Base-by-base conservation (phyloP, 2,329 filamentous ascomycete genomes). In the Trichoderma brevicompactum region DNA sequence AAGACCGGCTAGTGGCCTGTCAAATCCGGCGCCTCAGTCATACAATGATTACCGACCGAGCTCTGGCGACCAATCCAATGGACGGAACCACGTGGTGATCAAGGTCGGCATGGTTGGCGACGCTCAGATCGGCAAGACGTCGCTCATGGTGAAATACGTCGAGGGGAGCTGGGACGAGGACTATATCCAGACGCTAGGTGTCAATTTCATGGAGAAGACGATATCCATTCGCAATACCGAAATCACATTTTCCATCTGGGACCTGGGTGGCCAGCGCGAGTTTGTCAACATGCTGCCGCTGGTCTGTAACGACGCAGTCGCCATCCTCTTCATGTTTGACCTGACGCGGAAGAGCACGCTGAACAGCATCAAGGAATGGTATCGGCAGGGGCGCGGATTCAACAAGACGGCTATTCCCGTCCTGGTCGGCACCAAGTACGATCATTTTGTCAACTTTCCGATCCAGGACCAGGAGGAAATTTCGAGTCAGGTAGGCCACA, bases 161-260 rank as follows among this genome's bases (percentile, higher is more conserved):
- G 95, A 99, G 80, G 95, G 95, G 67, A 97, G 94, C 79, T 99
- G 95, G 93, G 95, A 99, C 78, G 95, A 99, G 80, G 95, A 99
- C 78, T 99, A 99, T 79, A 99, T 99, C 74, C 95, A 99, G 80
- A 99, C 95, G 23, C 82, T 99, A 50, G 95, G 95, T 71, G 95
- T 99, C 79, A 99, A 99, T 79, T 99, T 99, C 80, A 99, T 99
- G 95, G 95, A 99, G 79, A 99, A 99, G 85, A 99, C 95, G 41
- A 99, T 99, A 76, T 96, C 92, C 68, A 99, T 99, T 79, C 91
- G 95, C 68, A 99, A 99, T 80, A 99, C 95, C 15, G 95, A 99
- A 80, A 99, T 99, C 78, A 99, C 95, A 49, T 99, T 99, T 80
- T 97, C 93, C 68, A 99, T 99, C 76, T 99, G 95, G 95, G 95